phyloP scores from a whole-genome alignment of 2,329 filamentous ascomycete genomes.

The Colletotrichum horii region DNA sequence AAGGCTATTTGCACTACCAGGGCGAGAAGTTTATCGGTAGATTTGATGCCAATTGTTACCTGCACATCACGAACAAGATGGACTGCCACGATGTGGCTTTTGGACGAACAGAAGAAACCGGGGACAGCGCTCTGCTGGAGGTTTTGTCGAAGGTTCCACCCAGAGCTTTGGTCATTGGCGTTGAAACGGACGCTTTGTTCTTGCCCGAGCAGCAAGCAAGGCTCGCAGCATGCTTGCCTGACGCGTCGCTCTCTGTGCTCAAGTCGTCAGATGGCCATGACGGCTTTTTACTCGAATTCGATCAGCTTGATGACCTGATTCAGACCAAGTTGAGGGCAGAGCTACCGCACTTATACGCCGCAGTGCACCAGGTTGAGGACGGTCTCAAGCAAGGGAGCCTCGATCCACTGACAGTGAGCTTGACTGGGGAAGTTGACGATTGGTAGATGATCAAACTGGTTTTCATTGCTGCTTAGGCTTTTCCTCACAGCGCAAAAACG shows the following conservation, averaged over 20 bases:
- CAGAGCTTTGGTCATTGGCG: constrained; percentile 36
- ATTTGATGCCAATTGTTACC: constrained; percentile 44
- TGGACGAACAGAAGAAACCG: constrained; percentile 41
- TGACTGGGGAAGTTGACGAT: constrained; percentile 33
- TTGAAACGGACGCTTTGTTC: constrained; percentile 39
- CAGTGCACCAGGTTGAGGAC: neutral
- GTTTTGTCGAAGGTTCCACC: constrained; percentile 28
- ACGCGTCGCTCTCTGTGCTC: constrained; percentile 30
- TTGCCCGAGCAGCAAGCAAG: constrained; percentile 33
- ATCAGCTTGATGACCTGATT: constrained; percentile 32
- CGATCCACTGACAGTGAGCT: neutral
- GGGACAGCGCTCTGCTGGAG: constrained; percentile 24
- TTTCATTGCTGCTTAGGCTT: neutral
- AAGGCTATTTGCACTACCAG: constrained; percentile 42
- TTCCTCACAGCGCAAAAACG: neutral
- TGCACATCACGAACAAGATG: constrained; percentile 42
- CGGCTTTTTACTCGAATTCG: constrained; percentile 41
- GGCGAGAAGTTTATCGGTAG: constrained; percentile 40
- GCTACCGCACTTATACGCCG: neutral
- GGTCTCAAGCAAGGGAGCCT: no score
- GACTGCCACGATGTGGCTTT: constrained; percentile 40
- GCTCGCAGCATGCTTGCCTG: constrained; percentile 32
- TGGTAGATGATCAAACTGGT: constrained; percentile 62
- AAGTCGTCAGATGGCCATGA: constrained; percentile 37
- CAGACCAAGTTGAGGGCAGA: constrained; percentile 18